Percentiles rank a stretch among this genome's conserved stretches.
phyloP scores from a whole-genome alignment of 179 eudicot genomes.

The Beta corolliflora region DNA sequence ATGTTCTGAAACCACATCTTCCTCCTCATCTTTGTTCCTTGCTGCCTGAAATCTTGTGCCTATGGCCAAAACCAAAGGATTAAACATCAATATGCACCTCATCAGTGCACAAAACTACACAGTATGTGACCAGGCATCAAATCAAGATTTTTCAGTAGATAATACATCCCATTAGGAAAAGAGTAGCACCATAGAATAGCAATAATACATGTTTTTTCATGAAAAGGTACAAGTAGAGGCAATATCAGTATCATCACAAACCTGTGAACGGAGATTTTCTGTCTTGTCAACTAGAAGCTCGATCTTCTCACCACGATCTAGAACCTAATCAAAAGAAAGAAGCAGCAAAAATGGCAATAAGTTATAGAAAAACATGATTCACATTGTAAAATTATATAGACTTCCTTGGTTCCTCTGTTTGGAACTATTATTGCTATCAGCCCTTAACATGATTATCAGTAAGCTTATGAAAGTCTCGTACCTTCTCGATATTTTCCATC shows the following conservation, averaged over 20 bases:
- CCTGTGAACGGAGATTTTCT: constrained; percentile 51
- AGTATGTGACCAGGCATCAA: neutral
- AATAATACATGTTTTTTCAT: neutral
- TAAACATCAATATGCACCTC: neutral
- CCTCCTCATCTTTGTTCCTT: constrained; percentile 30
- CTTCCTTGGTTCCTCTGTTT: neutral
- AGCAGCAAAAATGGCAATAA: neutral
- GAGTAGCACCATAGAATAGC: neutral
- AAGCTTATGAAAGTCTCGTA: neutral
- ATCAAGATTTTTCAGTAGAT: neutral
- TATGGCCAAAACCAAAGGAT: neutral
- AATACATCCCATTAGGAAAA: neutral
- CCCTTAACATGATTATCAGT: neutral
- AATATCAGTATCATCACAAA: constrained; percentile 11
- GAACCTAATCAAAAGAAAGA: constrained; percentile 19
- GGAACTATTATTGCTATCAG: neutral
- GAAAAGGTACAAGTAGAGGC: no score
- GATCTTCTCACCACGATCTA: constrained; percentile 48
- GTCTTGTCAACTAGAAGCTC: constrained; percentile 50
- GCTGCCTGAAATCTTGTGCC: constrained; percentile 36
- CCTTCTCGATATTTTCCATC: constrained; percentile 22
- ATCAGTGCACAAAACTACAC: neutral
- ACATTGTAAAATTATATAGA: neutral
- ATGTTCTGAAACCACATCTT: constrained; percentile 30
- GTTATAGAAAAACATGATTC: neutral